Conservation (phyloP, 306 rosid genomes). For the apple (Malus domestica) region DNA sequence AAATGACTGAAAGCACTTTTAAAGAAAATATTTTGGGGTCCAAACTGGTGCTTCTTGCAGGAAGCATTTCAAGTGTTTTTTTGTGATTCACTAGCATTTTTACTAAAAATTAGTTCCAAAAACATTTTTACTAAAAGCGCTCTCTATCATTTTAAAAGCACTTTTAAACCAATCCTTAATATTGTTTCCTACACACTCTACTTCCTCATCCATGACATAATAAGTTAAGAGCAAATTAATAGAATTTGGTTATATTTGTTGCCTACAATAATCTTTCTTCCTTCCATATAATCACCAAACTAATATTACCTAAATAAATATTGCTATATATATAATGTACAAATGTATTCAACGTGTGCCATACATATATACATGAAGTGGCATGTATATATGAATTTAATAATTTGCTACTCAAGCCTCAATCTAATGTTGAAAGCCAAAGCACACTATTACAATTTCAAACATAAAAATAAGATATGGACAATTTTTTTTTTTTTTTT, state of each 20-base stretch:
- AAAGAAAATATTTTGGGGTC: no score
- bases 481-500: not conserved
- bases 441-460: not conserved
- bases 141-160: no score
- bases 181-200: not conserved
- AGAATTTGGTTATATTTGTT: not conserved
- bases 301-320: not conserved
- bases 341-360: no score
- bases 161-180: no score
- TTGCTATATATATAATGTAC: no score
- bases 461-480: not conserved
- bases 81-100: no score
- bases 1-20: no score
- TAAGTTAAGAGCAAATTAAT: not conserved
- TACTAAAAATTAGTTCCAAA: no score
- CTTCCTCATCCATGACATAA: not conserved
- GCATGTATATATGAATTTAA: not conserved
- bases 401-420: not conserved
- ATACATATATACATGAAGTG: not conserved
- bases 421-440: not conserved
- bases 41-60: no score
- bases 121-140: no score
- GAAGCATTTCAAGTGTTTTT: no score
- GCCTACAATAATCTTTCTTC: no score
- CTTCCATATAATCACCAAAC: not conserved